A percentile compares a stretch with the other conserved stretches of the same genome.
phyloP scores from a whole-genome alignment of 345 rosid species.

The Litchi chinensis region DNA sequence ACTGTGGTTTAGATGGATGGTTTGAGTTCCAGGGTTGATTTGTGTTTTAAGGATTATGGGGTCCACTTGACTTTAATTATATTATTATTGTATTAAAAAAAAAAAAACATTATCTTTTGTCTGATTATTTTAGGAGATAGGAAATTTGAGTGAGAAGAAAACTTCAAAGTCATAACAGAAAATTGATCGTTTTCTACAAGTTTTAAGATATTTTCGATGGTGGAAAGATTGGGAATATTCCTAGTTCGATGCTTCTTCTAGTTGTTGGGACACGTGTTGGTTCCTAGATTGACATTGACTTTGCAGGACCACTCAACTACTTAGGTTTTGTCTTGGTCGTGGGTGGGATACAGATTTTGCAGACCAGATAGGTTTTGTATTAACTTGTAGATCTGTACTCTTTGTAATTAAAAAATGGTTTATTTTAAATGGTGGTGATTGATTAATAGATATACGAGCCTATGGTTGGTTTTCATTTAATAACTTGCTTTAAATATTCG shows the following conservation, averaged over 20 bases:
- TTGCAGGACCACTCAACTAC: neutral
- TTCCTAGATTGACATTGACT: constrained; percentile 1
- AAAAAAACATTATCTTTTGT: too few relatives aligned
- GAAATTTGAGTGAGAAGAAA: neutral
- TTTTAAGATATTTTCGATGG: neutral
- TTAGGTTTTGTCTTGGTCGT: neutral
- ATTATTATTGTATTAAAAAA: too few relatives aligned
- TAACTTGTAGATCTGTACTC: too few relatives aligned
- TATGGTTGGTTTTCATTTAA: too few relatives aligned
- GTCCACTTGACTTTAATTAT: neutral
- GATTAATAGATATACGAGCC: too few relatives aligned
- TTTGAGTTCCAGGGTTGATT: constrained; percentile 27
- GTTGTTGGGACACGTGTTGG: neutral
- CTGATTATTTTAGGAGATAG: neutral
- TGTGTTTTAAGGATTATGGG: neutral
- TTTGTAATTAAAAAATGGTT: too few relatives aligned
- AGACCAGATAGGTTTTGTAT: too few relatives aligned
- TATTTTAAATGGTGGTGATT: too few relatives aligned
- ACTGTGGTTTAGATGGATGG: neutral
- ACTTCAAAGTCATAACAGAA: neutral
- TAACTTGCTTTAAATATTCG: too few relatives aligned
- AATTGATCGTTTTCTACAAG: neutral
- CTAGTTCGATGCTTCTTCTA: neutral
- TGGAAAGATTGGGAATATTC: neutral
- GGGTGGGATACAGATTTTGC: neutral